Conservation (phyloP, 2,329 filamentous ascomycete genomes). For the Reticulascus tulasneorum region DNA sequence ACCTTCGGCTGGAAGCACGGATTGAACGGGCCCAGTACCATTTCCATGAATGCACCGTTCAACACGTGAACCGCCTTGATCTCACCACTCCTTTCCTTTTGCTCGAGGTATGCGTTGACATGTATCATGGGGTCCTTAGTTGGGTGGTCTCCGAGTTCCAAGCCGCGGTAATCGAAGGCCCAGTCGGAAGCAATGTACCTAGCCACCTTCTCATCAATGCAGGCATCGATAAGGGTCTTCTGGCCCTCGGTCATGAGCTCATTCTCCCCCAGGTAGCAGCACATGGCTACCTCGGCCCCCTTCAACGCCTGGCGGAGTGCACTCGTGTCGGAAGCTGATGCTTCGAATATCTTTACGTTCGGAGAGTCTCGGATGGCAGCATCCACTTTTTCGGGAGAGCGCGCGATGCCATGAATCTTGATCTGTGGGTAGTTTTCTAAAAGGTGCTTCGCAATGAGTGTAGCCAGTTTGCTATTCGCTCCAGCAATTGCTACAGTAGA, state of each 20-base stretch:
- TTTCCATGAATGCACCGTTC: slow-evolving; percentile 33
- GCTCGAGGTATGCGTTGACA: slow-evolving; percentile 32
- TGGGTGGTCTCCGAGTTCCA: slow-evolving; percentile 29
- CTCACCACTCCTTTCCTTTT: slow-evolving; percentile 25
- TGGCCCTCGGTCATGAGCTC: slow-evolving; percentile 36
- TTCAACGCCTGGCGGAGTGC: too few species aligned
- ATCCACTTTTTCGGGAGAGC: too few species aligned
- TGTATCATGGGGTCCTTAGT: slow-evolving; percentile 36
- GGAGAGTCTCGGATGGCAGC: too few species aligned
- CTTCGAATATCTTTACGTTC: too few species aligned
- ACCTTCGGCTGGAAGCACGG: slow-evolving; percentile 16
- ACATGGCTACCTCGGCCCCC: slow-evolving; percentile 31
- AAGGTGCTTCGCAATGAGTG: too few species aligned
- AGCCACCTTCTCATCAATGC: slow-evolving; percentile 26
- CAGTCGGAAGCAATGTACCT: slow-evolving; percentile 38
- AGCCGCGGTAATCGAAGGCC: slow-evolving; percentile 33
- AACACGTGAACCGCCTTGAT: slow-evolving; percentile 36
- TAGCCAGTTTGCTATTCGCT: too few species aligned
- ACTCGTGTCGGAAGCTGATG: too few species aligned
- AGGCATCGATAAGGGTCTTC: slow-evolving; percentile 35
- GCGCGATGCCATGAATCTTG: too few species aligned
- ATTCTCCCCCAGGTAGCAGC: slow-evolving; percentile 33
- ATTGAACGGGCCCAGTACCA: slow-evolving; percentile 23
- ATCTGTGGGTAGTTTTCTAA: too few species aligned
- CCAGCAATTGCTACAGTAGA: too few species aligned